Evolutionary conservation across 148 eudicot genomes (phyloP).

Genomic region (Chenopodium berlandieri): DNA sequence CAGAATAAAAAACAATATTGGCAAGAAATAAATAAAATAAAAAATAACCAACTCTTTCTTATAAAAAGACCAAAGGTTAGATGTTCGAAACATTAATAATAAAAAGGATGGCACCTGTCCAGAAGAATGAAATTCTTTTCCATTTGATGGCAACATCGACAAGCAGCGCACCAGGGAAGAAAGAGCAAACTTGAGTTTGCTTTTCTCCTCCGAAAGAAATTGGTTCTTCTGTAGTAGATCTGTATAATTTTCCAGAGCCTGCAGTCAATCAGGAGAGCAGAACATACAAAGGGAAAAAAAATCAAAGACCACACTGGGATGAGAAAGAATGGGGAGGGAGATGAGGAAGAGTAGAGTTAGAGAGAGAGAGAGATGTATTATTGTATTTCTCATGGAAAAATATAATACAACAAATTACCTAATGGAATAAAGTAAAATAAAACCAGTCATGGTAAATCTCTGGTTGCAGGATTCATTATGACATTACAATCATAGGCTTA

Average conservation of each 20-base stretch:
- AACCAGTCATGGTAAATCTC: neutral
- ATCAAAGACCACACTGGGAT: neutral
- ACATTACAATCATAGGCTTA: too few relatives aligned
- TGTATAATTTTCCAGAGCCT: conserved; percentile 73
- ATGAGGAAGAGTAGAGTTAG: neutral
- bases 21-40: neutral
- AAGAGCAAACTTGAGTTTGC: conserved; percentile 69
- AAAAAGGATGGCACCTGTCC: conserved; percentile 41
- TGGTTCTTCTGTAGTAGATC: conserved; percentile 73
- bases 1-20: neutral
- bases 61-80: too few relatives aligned
- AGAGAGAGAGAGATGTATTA: neutral
- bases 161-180: conserved; percentile 70
- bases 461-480: neutral
- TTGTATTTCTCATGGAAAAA: neutral
- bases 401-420: neutral
- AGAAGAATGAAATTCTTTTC: conserved; percentile 34
- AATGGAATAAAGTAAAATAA: neutral
- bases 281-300: neutral
- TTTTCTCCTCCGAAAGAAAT: conserved; percentile 67
- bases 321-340: neutral
- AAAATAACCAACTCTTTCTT: too few relatives aligned
- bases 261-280: conserved; percentile 16
- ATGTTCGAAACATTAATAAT: neutral
- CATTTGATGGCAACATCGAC: conserved; percentile 58